Conservation (phyloP, 176 grass and related monocot species). For the Chrysopogon serrulatus region DNA sequence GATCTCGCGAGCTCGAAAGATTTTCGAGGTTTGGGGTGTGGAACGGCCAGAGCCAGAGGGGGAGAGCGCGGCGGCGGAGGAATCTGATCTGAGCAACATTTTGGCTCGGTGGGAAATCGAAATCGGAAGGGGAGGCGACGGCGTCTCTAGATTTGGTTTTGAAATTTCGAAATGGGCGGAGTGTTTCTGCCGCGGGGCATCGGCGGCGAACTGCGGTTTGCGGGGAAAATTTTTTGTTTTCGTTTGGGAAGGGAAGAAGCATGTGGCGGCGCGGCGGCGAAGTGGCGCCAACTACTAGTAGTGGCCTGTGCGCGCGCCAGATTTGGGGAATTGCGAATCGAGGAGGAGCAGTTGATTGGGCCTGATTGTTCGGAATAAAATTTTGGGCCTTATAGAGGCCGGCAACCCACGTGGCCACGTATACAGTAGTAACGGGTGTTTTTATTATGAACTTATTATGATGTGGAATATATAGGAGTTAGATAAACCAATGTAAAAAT, state of each 20-base stretch:
- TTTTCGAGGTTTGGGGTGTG: not conserved
- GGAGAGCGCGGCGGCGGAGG: not conserved
- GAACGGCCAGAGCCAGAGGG: not conserved
- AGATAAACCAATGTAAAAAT: no score
- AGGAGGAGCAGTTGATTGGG: not conserved
- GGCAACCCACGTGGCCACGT: not conserved
- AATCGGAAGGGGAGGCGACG: not conserved
- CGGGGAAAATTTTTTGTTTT: constrained; percentile 14
- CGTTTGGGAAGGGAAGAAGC: not conserved
- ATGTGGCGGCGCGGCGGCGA: not conserved
- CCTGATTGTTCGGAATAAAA: no score
- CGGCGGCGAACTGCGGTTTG: not conserved
- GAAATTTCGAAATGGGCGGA: constrained; percentile 27
- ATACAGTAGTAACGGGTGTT: no score
- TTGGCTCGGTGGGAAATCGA: not conserved
- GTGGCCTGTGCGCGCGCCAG: not conserved
- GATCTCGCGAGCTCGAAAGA: not conserved
- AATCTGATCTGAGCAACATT: not conserved
- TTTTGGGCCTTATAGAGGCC: no score
- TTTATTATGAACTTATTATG: no score
- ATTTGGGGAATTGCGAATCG: not conserved
- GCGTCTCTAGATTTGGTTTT: not conserved
- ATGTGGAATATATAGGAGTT: no score
- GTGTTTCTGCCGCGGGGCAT: not conserved
- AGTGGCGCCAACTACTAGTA: constrained; percentile 11